A percentile compares a stretch with the other conserved stretches of the same genome.
These are phyloP conservation scores for Lipomyces chichibuensis DNA, from an alignment of 805 yeast species.

Conservation along the genomic window DNA sequence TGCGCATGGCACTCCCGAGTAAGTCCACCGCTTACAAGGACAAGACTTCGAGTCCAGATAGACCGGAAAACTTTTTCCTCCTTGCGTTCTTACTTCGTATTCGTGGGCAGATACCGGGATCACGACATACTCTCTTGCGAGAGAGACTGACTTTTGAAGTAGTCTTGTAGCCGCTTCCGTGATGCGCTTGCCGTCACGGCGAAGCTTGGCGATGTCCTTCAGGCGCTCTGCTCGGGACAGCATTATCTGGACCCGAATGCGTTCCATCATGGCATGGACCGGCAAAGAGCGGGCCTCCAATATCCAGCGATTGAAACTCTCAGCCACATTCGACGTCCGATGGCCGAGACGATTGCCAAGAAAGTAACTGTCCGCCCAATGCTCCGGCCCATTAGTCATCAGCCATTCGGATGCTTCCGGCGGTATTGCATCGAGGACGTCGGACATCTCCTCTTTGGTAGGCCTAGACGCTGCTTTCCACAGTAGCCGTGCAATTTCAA, in stretches of 20 bases:
- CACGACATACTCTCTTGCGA: background rate
- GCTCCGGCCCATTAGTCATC: background rate
- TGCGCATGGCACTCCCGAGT: background rate
- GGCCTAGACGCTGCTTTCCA: background rate
- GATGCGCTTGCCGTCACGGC: background rate
- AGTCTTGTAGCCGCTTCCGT: background rate
- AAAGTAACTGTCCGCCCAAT: conserved; percentile 3
- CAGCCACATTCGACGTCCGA: background rate
- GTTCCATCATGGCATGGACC: conserved; percentile 1
- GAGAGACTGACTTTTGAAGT: background rate
- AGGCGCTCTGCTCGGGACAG: background rate
- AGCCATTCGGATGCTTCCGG: conserved; percentile 1
- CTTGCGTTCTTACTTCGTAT: conserved; percentile 2
- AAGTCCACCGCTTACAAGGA: background rate
- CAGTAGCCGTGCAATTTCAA: background rate
- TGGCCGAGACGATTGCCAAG: background rate
- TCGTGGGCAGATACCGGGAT: background rate
- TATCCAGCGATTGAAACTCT: background rate
- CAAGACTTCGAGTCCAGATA: background rate
- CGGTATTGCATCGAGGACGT: background rate
- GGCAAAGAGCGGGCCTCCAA: background rate
- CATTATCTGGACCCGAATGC: background rate
- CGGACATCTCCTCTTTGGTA: background rate
- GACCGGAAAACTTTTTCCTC: background rate
- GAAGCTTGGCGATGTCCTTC: background rate